These are phyloP conservation scores for Aspergillus latus DNA, from an alignment of 2,329 filamentous ascomycete species.

Conservation along the genomic window DNA sequence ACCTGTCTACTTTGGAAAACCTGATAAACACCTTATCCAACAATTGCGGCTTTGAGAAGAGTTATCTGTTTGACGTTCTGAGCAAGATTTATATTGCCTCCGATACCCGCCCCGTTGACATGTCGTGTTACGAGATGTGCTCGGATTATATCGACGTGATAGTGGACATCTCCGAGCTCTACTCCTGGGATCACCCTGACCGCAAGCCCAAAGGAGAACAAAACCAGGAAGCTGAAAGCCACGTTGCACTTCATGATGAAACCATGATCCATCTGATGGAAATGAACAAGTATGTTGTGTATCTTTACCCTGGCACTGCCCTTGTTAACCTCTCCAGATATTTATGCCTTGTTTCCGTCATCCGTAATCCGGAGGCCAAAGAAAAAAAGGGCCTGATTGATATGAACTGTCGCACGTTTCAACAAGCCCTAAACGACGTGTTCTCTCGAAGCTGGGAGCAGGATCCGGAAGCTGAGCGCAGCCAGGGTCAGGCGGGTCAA, in stretches of 20 bases:
- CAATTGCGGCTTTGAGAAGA: conserved; percentile 94
- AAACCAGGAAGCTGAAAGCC: conserved; percentile 59
- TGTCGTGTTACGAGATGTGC: conserved; percentile 96
- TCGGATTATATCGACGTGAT: conserved; percentile 99
- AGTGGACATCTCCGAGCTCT: conserved; percentile 93
- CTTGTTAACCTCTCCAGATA: conserved; percentile 48
- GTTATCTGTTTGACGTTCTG: conserved; percentile 94
- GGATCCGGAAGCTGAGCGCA: conserved; percentile 29
- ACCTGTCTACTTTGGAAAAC: conserved; percentile 87
- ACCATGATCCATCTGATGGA: conserved; percentile 65
- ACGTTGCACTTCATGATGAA: conserved; percentile 62
- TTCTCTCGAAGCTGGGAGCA: conserved; percentile 55
- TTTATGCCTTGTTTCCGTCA: conserved; percentile 63
- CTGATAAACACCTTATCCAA: conserved; percentile 92
- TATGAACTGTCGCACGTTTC: conserved; percentile 65
- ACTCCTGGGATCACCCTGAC: conserved; percentile 66
- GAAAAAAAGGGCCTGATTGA: conserved; percentile 66
- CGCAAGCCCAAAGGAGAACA: conserved; percentile 45
- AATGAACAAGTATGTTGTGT: conserved; percentile 60
- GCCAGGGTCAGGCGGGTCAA: conserved; percentile 15
- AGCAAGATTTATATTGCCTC: conserved; percentile 99
- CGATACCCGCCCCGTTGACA: conserved; percentile 87
- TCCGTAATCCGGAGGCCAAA: conserved; percentile 63
- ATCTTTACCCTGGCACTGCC: neutral
- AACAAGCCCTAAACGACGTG: conserved; percentile 62